phyloP scores from a whole-genome alignment of 1,284 basidiomycete species.

The Fomitiporia mediterranea region DNA sequence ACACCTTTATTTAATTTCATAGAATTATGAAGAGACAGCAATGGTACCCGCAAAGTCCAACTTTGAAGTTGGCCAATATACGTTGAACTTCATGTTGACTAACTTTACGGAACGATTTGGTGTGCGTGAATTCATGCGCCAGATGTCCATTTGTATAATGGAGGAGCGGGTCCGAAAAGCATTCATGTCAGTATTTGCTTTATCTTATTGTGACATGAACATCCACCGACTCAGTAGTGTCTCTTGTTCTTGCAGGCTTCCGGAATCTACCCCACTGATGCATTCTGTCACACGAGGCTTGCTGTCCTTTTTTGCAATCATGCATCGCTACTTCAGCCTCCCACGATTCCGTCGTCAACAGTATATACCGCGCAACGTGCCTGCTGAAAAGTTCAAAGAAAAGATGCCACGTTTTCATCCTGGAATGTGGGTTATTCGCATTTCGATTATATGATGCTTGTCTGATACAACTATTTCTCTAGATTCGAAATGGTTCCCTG shows the following conservation, averaged over 20 bases:
- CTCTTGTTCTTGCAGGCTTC: constrained; percentile 2
- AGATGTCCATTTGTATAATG: constrained; percentile 32
- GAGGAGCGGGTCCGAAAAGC: constrained; percentile 37
- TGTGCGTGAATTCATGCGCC: constrained; percentile 31
- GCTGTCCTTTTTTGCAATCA: constrained; percentile 27
- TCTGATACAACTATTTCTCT: neutral
- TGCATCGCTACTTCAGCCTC: constrained; percentile 35
- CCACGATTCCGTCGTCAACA: constrained; percentile 28
- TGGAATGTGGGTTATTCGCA: constrained; percentile 16
- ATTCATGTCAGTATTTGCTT: constrained; percentile 37
- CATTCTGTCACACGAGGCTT: constrained; percentile 25
- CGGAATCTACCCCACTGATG: constrained; percentile 16
- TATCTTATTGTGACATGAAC: neutral
- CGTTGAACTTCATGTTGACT: constrained; percentile 36
- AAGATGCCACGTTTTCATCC: constrained; percentile 22
- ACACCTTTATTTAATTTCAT: neutral
- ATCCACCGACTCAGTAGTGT: neutral
- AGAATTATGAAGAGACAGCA: constrained; percentile 37
- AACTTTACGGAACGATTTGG: constrained; percentile 35
- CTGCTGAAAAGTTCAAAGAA: neutral
- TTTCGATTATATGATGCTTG: neutral
- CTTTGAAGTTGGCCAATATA: constrained; percentile 33
- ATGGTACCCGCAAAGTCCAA: constrained; percentile 40
- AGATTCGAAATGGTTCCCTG: constrained; percentile 37
- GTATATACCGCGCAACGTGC: neutral